These are phyloP conservation scores for Cryoendolithus antarcticus DNA, from an alignment of 2,329 filamentous ascomycete species.

Conservation along the genomic window DNA sequence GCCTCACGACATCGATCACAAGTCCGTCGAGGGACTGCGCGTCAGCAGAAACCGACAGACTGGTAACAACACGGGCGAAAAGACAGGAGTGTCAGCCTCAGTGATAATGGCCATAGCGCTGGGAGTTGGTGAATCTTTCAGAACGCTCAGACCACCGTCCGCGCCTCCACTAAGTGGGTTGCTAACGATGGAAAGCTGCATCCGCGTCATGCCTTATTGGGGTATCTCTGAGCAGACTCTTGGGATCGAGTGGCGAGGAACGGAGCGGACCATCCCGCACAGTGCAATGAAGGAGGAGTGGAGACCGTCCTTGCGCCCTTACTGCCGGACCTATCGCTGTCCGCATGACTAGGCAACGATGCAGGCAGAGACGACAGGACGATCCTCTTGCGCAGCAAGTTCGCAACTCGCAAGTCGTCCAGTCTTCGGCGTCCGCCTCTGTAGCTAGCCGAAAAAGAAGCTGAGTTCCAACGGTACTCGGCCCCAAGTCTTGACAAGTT, in stretches of 20 bases:
- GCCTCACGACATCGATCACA: constrained; percentile 3
- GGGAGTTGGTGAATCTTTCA: constrained; percentile 3
- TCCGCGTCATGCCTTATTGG: constrained; percentile 4
- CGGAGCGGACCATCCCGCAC: constrained; percentile 1
- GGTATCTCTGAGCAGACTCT: constrained; percentile 1
- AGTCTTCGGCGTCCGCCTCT: constrained; percentile 1
- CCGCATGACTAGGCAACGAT: constrained; percentile 1
- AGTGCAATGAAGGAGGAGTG: too few relatives aligned
- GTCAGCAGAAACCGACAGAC: constrained; percentile 3
- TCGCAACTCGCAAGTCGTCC: not conserved
- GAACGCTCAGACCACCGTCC: constrained; percentile 5
- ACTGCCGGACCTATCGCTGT: not conserved
- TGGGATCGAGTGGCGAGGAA: not conserved
- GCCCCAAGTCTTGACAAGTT: constrained; percentile 1
- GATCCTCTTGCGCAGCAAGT: not conserved
- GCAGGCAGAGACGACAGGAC: constrained; percentile 1
- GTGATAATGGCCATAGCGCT: constrained; percentile 3
- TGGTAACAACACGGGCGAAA: constrained; percentile 4
- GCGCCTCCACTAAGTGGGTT: constrained; percentile 3
- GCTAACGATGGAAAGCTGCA: constrained; percentile 7
- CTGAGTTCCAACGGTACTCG: constrained; percentile 1
- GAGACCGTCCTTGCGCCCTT: too few relatives aligned
- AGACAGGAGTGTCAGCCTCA: constrained; percentile 7
- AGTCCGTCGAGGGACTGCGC: constrained; percentile 4
- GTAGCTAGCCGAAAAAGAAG: constrained; percentile 2